These are phyloP conservation scores for Penicillium lagena DNA, from an alignment of 495 filamentous ascomycete genomes.

Conservation along the genomic window DNA sequence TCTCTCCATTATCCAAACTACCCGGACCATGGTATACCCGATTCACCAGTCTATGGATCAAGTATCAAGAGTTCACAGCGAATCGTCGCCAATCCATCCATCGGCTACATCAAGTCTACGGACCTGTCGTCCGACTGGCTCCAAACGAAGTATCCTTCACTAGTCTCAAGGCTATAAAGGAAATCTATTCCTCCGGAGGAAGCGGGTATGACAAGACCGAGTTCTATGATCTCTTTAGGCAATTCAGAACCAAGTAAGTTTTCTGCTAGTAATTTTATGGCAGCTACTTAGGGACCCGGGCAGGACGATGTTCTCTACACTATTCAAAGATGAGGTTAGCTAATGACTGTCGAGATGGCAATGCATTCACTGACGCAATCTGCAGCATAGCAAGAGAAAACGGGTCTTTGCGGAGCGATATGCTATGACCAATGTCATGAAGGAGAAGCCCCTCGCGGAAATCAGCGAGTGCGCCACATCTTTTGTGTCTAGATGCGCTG, in stretches of 20 bases:
- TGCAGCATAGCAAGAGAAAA: conserved; percentile 52
- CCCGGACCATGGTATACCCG: conserved; percentile 49
- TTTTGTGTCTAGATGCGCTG: conserved; percentile 45
- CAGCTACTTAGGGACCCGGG: too few species aligned
- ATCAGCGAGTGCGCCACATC: conserved; percentile 47
- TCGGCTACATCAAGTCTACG: conserved; percentile 47
- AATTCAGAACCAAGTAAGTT: conserved; percentile 46
- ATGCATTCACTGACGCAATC: conserved; percentile 5
- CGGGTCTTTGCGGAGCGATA: conserved; percentile 57
- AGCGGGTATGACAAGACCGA: conserved; percentile 66
- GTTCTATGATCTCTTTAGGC: conserved; percentile 57
- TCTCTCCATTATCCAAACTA: conserved; percentile 19
- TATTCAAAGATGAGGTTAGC: conserved; percentile 45
- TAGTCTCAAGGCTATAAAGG: conserved; percentile 49
- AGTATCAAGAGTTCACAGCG: conserved; percentile 50
- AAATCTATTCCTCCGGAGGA: conserved; percentile 59
- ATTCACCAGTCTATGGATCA: conserved; percentile 47
- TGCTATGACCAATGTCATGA: conserved; percentile 59
- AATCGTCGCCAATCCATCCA: conserved; percentile 51
- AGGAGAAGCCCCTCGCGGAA: conserved; percentile 40
- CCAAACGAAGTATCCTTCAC: conserved; percentile 60
- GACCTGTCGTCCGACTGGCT: conserved; percentile 48
- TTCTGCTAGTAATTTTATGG: background rate
- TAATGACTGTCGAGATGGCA: conserved; percentile 4
- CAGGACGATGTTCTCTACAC: conserved; percentile 57